Evolutionary conservation across 768 basidiomycete species (phyloP).

Genomic region (Mrakia hoshinonis): DNA sequence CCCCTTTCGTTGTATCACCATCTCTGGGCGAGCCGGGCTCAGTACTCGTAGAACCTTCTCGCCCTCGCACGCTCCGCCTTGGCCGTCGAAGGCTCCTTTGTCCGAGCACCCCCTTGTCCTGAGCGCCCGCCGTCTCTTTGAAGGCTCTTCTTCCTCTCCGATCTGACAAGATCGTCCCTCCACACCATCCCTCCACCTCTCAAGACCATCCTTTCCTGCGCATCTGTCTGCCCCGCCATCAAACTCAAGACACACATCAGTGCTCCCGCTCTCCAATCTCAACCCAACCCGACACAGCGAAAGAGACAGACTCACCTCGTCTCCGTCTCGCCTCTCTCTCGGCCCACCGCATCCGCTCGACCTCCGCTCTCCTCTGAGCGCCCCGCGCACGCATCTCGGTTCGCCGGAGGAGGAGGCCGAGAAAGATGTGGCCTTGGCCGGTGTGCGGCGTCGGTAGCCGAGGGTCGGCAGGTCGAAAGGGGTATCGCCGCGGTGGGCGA

Average conservation of each 20-base stretch:
- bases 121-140: background rate
- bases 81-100: background rate
- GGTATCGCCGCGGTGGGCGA: background rate
- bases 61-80: background rate
- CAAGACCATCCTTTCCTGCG: background rate
- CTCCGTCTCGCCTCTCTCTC: background rate
- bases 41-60: slow-evolving; percentile 11
- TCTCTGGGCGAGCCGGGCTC: background rate
- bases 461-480: background rate
- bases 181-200: background rate
- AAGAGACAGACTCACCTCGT: background rate
- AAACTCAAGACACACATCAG: background rate
- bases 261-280: background rate
- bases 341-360: background rate
- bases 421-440: background rate
- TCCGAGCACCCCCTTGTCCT: background rate
- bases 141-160: background rate
- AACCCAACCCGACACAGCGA: background rate
- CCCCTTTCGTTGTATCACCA: no score
- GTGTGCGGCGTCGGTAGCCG: background rate
- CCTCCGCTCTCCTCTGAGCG: background rate
- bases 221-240: background rate
- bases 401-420: background rate
- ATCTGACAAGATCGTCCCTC: background rate
- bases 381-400: background rate